Base-by-base conservation (phyloP, 2,329 filamentous ascomycete species). In the Talaromyces sp. region DNA sequence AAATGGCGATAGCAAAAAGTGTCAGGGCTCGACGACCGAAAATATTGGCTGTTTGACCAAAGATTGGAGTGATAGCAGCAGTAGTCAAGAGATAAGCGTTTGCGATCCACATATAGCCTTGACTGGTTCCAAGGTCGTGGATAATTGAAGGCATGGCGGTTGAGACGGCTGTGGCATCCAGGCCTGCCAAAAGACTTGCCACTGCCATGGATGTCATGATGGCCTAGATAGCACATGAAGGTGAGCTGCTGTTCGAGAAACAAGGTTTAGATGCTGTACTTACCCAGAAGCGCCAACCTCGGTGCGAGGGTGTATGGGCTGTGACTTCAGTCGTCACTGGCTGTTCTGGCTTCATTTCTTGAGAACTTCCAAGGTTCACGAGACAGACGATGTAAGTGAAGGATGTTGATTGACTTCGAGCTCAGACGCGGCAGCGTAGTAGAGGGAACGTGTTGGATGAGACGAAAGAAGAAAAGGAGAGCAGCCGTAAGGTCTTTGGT, bases 81-180 rank as follows among this genome's bases (percentile, higher is more conserved):
- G 46, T 39, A 21, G 52, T 55, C 1, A 55, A 31, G 11, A 55
- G 35, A 31, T 55, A 55, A 12, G 48, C 48, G 28, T 35, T 52
- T 7, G 48, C 48, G 33, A 52, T 33, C 48, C 48, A 52, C 28
- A 52, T 52, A 5, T 52, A 52, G 4, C 28, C 28, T 33, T 52
- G 25, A n/a, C 25, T 33, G 28, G 25, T 33, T 33, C n/a, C 28
- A 33, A 52, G 28, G 4, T 52, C 48, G n/a, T 33, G 7, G 16
- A 52, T 33, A 1, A 52, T 52, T 5, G 48, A 33, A 21, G 48
- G 48, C 48, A 52, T 33, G 16, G 48, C 48, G 16, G 48, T 52
- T 6, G 76, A 75, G 2, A 73, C 72, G 23, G 80, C 71, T 42
- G 75, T 75, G 6, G 69, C 73, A 23, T 78, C 77, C 25, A 59